phyloP scores from a whole-genome alignment of 768 basidiomycete genomes.

The Suillus subaureus region DNA sequence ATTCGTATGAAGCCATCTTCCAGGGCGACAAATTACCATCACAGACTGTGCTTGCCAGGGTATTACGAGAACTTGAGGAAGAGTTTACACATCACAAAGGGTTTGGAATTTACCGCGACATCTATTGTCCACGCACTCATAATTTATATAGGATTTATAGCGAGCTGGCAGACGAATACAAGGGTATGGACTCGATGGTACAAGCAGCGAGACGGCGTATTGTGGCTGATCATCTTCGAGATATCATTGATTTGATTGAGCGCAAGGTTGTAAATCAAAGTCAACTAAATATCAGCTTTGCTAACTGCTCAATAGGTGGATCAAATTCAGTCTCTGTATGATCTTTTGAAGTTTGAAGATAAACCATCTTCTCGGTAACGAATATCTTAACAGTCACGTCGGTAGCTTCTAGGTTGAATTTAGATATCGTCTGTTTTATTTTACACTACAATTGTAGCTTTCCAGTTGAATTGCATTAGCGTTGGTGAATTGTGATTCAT shows the following conservation, averaged over 20 bases:
- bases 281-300: constrained; percentile 9
- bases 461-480: not conserved
- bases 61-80: constrained; percentile 88
- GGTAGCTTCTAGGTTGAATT: not conserved
- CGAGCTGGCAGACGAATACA: constrained; percentile 93
- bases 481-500: not conserved
- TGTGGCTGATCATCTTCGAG: constrained; percentile 85
- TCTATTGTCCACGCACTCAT: constrained; percentile 14
- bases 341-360: constrained; percentile 77
- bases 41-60: constrained; percentile 83
- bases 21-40: constrained; percentile 54
- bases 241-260: constrained; percentile 91
- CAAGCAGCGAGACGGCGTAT: constrained; percentile 80
- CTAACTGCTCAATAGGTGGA: constrained; percentile 62
- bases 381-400: not conserved
- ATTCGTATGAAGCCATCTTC: constrained; percentile 11
- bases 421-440: not conserved
- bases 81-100: constrained; percentile 95
- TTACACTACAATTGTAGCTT: constrained; percentile 1
- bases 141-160: constrained; percentile 72
- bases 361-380: constrained; percentile 39
- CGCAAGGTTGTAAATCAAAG: constrained; percentile 64
- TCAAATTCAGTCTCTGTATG: constrained; percentile 91
- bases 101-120: constrained; percentile 45
- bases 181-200: constrained; percentile 80